Conservation (phyloP, 2,329 filamentous ascomycete species). For the Cordyceps farinosa region DNA sequence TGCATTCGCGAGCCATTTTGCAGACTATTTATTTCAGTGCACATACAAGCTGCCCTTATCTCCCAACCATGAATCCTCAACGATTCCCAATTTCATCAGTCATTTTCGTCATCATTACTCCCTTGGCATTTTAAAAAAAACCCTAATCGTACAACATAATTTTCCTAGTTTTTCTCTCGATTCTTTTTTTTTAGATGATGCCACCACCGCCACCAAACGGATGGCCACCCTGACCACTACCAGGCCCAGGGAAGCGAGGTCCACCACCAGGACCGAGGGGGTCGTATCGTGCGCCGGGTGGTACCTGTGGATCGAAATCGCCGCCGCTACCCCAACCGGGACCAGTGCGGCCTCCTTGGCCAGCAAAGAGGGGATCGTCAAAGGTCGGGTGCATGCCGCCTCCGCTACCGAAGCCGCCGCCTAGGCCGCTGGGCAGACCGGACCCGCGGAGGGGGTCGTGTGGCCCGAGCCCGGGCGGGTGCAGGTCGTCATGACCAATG, state of each 20-base stretch:
- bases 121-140: background rate
- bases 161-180: background rate
- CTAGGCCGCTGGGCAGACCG: constrained; percentile 47
- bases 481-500: constrained; percentile 82
- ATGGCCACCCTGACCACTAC: constrained; percentile 34
- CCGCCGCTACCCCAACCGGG: constrained; percentile 38
- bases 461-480: constrained; percentile 81
- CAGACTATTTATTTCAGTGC: background rate
- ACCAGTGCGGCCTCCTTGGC: constrained; percentile 43
- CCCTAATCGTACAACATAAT: background rate
- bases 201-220: constrained; percentile 31
- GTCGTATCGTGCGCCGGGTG: constrained; percentile 89
- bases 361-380: constrained; percentile 81
- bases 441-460: constrained; percentile 73
- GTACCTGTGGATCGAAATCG: constrained; percentile 62
- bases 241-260: constrained; percentile 45
- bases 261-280: constrained; percentile 68
- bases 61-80: background rate
- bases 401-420: constrained; percentile 30
- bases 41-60: background rate
- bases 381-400: constrained; percentile 96
- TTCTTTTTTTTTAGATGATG: constrained; percentile 28
- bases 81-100: background rate
- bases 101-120: background rate
- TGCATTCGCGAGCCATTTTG: background rate